Conservation (phyloP, 768 basidiomycete species). For the Phanerochaete sordida region DNA sequence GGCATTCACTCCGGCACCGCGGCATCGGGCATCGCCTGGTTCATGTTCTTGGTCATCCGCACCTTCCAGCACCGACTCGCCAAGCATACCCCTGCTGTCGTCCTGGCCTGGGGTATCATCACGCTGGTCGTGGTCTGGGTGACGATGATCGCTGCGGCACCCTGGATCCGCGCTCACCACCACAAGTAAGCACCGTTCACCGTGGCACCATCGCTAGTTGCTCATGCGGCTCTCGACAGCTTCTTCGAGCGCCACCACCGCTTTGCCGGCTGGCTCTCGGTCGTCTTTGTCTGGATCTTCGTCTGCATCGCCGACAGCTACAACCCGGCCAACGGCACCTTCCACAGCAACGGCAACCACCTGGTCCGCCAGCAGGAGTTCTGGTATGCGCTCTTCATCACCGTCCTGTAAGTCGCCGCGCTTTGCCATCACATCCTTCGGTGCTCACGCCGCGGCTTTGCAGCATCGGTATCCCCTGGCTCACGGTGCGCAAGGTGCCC, state of each 20-base stretch:
- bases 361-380: constrained; percentile 69
- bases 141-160: constrained; percentile 62
- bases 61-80: constrained; percentile 48
- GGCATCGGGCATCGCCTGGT: constrained; percentile 67
- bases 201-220: neutral
- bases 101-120: constrained; percentile 49
- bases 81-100: constrained; percentile 53
- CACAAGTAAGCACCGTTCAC: constrained; percentile 58
- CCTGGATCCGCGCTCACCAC: constrained; percentile 79
- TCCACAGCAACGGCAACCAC: constrained; percentile 32
- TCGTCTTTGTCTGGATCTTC: constrained; percentile 55
- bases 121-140: constrained; percentile 49
- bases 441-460: neutral
- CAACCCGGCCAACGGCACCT: constrained; percentile 17
- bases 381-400: constrained; percentile 75
- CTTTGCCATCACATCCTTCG: neutral
- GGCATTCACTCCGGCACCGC: constrained; percentile 83
- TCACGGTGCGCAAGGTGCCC: constrained; percentile 65
- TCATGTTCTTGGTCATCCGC: constrained; percentile 57
- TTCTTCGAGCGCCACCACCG: constrained; percentile 80
- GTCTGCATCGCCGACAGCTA: constrained; percentile 51
- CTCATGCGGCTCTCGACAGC: constrained; percentile 30
- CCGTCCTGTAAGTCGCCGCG: constrained; percentile 37
- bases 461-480: constrained; percentile 67
- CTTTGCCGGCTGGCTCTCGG: constrained; percentile 71